Evolutionary conservation across 768 basidiomycete species (phyloP).

Genomic region (Boletus pseudopeckii): DNA sequence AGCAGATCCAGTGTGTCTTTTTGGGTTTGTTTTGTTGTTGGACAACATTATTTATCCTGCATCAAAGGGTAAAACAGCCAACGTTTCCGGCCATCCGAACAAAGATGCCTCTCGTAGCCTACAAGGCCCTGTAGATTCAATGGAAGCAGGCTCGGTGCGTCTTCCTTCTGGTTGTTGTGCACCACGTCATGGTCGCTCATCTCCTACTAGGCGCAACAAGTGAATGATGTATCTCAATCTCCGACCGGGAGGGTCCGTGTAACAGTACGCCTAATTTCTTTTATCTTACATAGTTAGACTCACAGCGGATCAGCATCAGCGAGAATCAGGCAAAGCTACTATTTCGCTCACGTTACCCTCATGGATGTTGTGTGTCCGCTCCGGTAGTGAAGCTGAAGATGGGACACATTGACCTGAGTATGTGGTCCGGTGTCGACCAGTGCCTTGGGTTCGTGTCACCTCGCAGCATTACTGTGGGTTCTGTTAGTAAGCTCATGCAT

Average conservation of each 20-base stretch:
- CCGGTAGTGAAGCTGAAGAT: neutral
- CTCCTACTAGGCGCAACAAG: neutral
- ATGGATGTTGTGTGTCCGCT: neutral
- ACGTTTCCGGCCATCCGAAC: neutral
- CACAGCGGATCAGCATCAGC: too few relatives aligned
- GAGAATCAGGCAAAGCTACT: too few relatives aligned
- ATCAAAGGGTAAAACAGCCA: neutral
- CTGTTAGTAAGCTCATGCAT: neutral
- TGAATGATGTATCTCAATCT: neutral
- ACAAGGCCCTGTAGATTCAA: neutral
- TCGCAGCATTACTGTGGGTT: neutral
- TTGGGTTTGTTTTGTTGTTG: neutral
- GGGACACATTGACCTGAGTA: too few relatives aligned
- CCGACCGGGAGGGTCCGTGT: too few relatives aligned
- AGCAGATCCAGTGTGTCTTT: neutral
- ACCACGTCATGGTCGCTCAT: neutral
- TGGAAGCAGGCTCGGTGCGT: neutral
- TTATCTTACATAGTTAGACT: too few relatives aligned
- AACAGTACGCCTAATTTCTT: too few relatives aligned
- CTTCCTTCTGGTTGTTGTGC: neutral
- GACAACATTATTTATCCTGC: neutral
- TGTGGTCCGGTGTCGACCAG: too few relatives aligned
- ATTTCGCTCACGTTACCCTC: neutral
- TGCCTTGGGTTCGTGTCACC: neutral
- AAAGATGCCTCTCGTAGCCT: neutral